These are phyloP conservation scores for Mrakia frigida DNA, from an alignment of 768 basidiomycete genomes.

Conservation along the genomic window DNA sequence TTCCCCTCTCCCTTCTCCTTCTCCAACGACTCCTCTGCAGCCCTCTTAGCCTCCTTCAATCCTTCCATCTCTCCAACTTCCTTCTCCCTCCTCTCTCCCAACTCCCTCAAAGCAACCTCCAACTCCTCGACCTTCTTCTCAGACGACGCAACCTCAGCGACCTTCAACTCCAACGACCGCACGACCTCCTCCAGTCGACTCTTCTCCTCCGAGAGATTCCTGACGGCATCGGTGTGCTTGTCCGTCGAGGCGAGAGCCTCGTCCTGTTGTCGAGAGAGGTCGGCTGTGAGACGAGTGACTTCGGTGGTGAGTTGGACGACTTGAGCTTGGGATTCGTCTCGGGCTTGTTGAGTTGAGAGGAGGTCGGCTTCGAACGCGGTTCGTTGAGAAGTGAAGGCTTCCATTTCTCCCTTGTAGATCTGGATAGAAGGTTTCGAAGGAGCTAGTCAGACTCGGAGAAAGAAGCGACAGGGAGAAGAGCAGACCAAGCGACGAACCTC, in stretches of 20 bases:
- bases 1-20: background rate
- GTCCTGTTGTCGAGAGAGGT: conserved; percentile 3
- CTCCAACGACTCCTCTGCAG: background rate
- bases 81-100: background rate
- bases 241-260: background rate
- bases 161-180: background rate
- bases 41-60: background rate
- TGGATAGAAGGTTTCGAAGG: background rate
- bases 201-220: background rate
- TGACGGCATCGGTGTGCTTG: background rate
- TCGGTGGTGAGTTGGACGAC: background rate
- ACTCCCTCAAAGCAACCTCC: background rate
- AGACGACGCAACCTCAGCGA: background rate
- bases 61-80: background rate
- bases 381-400: conserved; percentile 24
- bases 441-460: background rate
- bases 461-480: background rate
- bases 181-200: conserved; percentile 1
- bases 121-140: conserved; percentile 1
- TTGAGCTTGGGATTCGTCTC: background rate
- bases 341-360: background rate
- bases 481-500: background rate
- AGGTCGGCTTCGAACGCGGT: conserved; percentile 24
- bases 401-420: conserved; percentile 25
- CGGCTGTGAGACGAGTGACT: conserved; percentile 7